A percentile compares a stretch with the other conserved stretches of the same genome.
These are phyloP conservation scores for Exophiala phaeomuriformis DNA, from an alignment of 2,329 filamentous ascomycete genomes.

Conservation along the genomic window DNA sequence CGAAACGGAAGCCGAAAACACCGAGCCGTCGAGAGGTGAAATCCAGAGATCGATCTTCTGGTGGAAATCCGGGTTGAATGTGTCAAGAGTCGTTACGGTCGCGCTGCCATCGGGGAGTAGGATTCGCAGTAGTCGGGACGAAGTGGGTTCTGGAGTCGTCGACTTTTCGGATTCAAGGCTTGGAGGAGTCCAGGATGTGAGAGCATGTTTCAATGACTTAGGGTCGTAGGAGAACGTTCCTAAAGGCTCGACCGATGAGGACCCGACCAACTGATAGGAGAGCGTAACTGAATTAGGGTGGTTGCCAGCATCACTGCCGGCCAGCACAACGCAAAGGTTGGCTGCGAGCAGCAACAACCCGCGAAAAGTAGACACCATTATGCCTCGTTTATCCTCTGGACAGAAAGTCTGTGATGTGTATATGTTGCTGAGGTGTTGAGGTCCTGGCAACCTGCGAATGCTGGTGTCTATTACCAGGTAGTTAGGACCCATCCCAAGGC, in stretches of 20 bases:
- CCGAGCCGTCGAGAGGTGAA: constrained; percentile 34
- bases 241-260: constrained; percentile 27
- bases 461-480: too few species aligned
- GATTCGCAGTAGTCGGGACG: constrained; percentile 45
- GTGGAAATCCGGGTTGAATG: constrained; percentile 28
- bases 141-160: constrained; percentile 40
- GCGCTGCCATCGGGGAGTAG: constrained; percentile 31
- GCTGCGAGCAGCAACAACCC: constrained; percentile 12
- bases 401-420: too few species aligned
- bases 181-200: constrained; percentile 37
- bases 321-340: constrained; percentile 4
- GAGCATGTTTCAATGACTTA: constrained; percentile 31
- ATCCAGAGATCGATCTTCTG: constrained; percentile 38
- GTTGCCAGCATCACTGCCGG: constrained; percentile 13
- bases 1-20: constrained; percentile 33
- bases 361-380: constrained; percentile 2
- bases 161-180: constrained; percentile 11
- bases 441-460: too few species aligned
- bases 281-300: constrained; percentile 24
- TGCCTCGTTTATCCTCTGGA: neutral
- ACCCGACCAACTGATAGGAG: constrained; percentile 25
- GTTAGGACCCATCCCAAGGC: too few species aligned
- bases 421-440: too few species aligned
- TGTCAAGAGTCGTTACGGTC: constrained; percentile 34
- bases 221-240: constrained; percentile 39